Conservation (phyloP, 208 protist genomes). For the Acanthamoeba royreba region DNA sequence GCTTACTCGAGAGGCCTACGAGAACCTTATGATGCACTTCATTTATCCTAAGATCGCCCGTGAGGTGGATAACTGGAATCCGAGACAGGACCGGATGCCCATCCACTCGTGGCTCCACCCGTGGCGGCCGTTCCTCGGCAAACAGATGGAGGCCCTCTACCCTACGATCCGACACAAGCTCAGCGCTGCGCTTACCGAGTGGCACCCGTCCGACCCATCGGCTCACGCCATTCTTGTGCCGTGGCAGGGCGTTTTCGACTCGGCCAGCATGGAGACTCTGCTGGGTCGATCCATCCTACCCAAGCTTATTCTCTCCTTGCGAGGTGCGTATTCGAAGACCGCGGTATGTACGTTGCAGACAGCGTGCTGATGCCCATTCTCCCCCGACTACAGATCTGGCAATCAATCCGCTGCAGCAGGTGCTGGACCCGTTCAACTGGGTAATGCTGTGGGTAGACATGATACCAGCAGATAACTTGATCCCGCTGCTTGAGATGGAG, state of each 20-base stretch:
- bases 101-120: slow-evolving; percentile 52
- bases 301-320: slow-evolving; percentile 44
- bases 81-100: slow-evolving; percentile 34
- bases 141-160: slow-evolving; percentile 44
- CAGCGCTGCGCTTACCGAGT: neutral
- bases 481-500: slow-evolving; percentile 48
- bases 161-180: slow-evolving; percentile 37
- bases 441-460: slow-evolving; percentile 54
- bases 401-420: slow-evolving; percentile 44
- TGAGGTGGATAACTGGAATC: slow-evolving; percentile 51
- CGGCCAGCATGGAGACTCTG: slow-evolving; percentile 30
- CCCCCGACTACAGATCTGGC: neutral
- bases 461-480: neutral
- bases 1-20: neutral
- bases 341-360: neutral
- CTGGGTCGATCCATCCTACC: slow-evolving; percentile 47
- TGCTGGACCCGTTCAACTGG: slow-evolving; percentile 42
- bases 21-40: slow-evolving; percentile 44
- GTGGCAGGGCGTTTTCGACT: slow-evolving; percentile 43
- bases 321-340: neutral
- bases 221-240: slow-evolving; percentile 50
- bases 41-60: slow-evolving; percentile 42
- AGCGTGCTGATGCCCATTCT: neutral
- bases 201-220: slow-evolving; percentile 54
- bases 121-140: slow-evolving; percentile 26